These are phyloP conservation scores for Mikania micrantha DNA, from an alignment of 129 eudicot genomes.

Conservation along the genomic window DNA sequence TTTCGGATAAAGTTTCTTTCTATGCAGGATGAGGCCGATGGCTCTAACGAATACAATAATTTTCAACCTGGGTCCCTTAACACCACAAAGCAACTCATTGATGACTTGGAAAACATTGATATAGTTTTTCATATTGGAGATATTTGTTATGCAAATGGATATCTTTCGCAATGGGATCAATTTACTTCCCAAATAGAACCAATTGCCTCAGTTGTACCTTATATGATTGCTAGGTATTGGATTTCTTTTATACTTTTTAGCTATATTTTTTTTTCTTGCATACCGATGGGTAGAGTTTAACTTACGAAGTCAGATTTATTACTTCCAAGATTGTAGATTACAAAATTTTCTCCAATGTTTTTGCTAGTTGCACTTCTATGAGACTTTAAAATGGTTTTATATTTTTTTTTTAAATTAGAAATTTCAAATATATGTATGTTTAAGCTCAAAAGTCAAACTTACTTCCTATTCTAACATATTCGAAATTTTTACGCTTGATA, in stretches of 20 bases:
- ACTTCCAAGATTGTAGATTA: neutral
- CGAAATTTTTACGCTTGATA: neutral
- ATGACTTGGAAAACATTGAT: constrained; percentile 55
- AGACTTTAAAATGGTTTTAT: neutral
- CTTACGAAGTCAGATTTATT: constrained; percentile 3
- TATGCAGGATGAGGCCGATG: constrained; percentile 71
- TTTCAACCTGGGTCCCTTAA: constrained; percentile 67
- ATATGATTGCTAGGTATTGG: constrained; percentile 66
- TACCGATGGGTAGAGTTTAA: neutral
- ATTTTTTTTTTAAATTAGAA: neutral
- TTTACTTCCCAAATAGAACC: constrained; percentile 73
- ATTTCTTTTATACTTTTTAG: neutral
- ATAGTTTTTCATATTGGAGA: constrained; percentile 80
- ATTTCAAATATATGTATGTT: constrained; percentile 1
- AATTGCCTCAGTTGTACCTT: constrained; percentile 58
- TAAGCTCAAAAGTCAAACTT: constrained; percentile 15
- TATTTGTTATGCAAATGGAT: constrained; percentile 70
- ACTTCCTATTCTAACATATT: neutral
- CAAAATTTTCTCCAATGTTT: neutral
- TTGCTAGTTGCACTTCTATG: neutral
- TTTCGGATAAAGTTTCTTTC: neutral
- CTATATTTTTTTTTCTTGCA: neutral
- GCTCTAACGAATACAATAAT: constrained; percentile 65
- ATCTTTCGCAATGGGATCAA: constrained; percentile 84
- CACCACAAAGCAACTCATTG: constrained; percentile 55